phyloP scores from a whole-genome alignment of 176 grass and related monocot genomes.

The Avena eriantha region DNA sequence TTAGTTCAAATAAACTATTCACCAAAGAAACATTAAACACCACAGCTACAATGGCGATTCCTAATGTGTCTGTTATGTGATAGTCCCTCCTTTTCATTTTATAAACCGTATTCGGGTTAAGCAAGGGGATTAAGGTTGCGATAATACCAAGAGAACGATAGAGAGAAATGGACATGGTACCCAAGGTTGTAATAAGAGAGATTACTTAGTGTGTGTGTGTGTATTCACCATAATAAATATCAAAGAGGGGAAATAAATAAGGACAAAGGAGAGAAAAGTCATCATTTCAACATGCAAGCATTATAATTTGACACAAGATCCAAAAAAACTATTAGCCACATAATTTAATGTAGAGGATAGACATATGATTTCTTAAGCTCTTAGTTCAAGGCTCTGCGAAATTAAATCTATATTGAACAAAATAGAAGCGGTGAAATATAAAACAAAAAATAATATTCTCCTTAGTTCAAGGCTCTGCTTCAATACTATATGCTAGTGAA shows the following conservation, averaged over 20 bases:
- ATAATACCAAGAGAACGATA: conserved; percentile 7
- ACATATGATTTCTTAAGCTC: neutral
- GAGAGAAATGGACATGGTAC: neutral
- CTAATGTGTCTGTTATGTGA: conserved; percentile 2
- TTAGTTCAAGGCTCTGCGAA: neutral
- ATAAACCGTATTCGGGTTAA: neutral
- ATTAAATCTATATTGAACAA: neutral
- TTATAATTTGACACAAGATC: neutral
- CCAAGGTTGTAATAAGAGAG: neutral
- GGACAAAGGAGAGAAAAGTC: neutral
- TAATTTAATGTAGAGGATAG: neutral
- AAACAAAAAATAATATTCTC: conserved; percentile 7
- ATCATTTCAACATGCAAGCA: neutral
- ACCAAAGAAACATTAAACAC: neutral
- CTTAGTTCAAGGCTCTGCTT: neutral
- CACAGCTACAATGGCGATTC: neutral
- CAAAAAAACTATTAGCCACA: neutral
- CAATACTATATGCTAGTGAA: neutral
- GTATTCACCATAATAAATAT: neutral
- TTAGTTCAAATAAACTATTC: conserved; percentile 16
- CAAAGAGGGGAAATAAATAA: neutral
- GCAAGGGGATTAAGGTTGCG: neutral
- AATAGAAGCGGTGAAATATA: conserved; percentile 1
- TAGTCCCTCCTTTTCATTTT: neutral
- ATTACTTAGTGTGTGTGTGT: neutral